Base-by-base conservation (phyloP, 2,329 filamentous ascomycete genomes). In the Cladosporium sphaerospermum region DNA sequence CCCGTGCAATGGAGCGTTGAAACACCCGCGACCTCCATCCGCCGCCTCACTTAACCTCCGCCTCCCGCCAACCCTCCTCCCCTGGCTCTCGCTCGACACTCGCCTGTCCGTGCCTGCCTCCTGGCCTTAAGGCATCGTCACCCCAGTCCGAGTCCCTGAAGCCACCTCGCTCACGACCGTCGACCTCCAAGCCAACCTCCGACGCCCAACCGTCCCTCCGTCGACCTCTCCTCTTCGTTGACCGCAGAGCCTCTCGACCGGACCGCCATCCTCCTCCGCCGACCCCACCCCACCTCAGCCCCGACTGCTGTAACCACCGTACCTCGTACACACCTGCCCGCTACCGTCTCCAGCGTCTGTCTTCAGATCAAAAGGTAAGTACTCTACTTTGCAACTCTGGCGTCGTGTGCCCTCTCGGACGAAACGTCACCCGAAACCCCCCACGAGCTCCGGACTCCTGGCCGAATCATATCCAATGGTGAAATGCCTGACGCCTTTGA, bases 191-290 rank as follows among this genome's bases (percentile, higher is more conserved):
- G 33, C 50, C 37, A 37, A 14, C 13, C 4, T 52, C 53, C 59
- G 64, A 66, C 64, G 62, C 23, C 50, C 28, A n/a, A n/a, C 42
- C 50, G 47, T 39, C 28, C 13, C 4, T 52, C 53, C 59, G 64
- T 67, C 64, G 62, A 62, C 61, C 64, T 67, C 65, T 68, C 66
- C 66, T 70, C 69, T 68, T 69, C 69, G 70, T 72, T 71, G 67
- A 68, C 60, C 67, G 65, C 63, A 68, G 69, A 69, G 68, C 64
- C 56, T 52, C 60, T 62, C 64, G 65, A 67, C 65, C 49, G 55
- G 45, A 57, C 46, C 44, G 32, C 48, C 54, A 33, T 42, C 53
- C 45, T 33, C 40, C 45, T 33, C 53, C 47, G 16, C 53, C 39
- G 40, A 44, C 40, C 37, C 52, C 52, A 44, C 52, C 47, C 31